Evolutionary conservation across 1,284 basidiomycete genomes (phyloP), one percentile per base, ranked within the genome.

Genomic region (Ceratobasidium sp.): DNA sequence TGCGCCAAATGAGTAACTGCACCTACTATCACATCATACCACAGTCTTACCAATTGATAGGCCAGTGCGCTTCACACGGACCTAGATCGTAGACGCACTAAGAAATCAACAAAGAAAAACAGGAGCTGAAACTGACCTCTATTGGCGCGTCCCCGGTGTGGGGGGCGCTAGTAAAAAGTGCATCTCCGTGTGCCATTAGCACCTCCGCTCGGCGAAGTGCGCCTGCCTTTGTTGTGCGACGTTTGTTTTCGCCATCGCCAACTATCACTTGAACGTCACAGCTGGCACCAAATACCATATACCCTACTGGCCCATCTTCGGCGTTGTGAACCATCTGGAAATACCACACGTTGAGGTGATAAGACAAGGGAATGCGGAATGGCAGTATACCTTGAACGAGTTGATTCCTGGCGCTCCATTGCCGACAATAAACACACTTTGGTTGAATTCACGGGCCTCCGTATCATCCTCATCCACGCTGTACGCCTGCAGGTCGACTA

Each of bases 151-250:
- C 67, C 23, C 54, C 67, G 2, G 7, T 1, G 8, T 46, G 26
- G 1, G 67, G 67, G 7, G 38, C 35, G 30, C 35, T 43, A 9
- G 55, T 70, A 18, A 70, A 44, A 0, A 70, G 26, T 9, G 46
- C 67, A 30, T 70, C 67, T 38, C 67, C 67, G 26, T 70, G 67
- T 18, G 67, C 67, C 47, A 70, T 44, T 5, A 70, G 38, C 54
- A 70, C 23, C 18, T 70, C 67, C 2, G 67, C 44, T 44, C 67
- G 54, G 2, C 67, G 52, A 18, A 44, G 41, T 5, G 67, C 38
- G 5, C 38, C 55, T 6, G 41, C 54, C 38, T 70, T 70, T 30
- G 67, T 58, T 21, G 67, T 70, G 7, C 55, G 28, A 14, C 55
- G 46, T 32, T 58, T 43, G 28, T 32, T 32, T 3, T 70, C 23